Evolutionary conservation across 2,329 filamentous ascomycete genomes (phyloP).

Genomic region (Xylariaceae sp.): DNA sequence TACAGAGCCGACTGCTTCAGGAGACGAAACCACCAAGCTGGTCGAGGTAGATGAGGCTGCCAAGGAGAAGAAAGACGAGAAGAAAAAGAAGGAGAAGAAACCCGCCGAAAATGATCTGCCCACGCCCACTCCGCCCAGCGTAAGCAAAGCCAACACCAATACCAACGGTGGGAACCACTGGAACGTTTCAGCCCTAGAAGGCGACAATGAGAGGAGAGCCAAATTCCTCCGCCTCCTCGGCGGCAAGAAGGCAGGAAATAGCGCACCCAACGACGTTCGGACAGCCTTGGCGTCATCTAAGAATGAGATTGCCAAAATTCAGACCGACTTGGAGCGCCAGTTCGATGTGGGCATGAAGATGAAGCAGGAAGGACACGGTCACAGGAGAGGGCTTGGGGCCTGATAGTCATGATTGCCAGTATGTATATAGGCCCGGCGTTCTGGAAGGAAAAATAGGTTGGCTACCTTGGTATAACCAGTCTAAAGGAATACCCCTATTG

Average conservation of each 20-base stretch:
- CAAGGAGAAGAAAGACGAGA: constrained; percentile 4
- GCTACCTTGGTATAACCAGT: constrained; percentile 9
- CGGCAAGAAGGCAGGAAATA: constrained; percentile 40
- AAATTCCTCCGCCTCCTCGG: constrained; percentile 58
- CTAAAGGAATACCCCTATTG: neutral
- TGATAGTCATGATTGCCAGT: constrained; percentile 13
- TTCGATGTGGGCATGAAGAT: constrained; percentile 54
- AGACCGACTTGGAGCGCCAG: constrained; percentile 53
- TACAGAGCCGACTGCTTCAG: too few relatives aligned
- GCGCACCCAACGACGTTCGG: constrained; percentile 3
- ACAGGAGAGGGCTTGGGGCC: constrained; percentile 51
- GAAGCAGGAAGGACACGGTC: constrained; percentile 49
- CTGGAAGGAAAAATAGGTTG: constrained; percentile 8
- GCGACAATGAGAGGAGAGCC: constrained; percentile 47
- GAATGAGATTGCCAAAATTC: constrained; percentile 31
- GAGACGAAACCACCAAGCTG: too few relatives aligned
- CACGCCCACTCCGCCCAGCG: constrained; percentile 21
- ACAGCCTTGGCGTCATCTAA: constrained; percentile 23
- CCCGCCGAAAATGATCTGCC: constrained; percentile 22
- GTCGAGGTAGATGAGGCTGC: too few relatives aligned
- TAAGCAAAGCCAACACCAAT: constrained; percentile 23
- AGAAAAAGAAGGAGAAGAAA: constrained; percentile 27
- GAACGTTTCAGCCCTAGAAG: constrained; percentile 51
- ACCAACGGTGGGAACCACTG: constrained; percentile 41
- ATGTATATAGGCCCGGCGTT: constrained; percentile 18